Evolutionary conservation across 2,329 filamentous ascomycete species (phyloP), one percentile per base, ranked within the genome.

Genomic region (Colletotrichum zoysiae): DNA sequence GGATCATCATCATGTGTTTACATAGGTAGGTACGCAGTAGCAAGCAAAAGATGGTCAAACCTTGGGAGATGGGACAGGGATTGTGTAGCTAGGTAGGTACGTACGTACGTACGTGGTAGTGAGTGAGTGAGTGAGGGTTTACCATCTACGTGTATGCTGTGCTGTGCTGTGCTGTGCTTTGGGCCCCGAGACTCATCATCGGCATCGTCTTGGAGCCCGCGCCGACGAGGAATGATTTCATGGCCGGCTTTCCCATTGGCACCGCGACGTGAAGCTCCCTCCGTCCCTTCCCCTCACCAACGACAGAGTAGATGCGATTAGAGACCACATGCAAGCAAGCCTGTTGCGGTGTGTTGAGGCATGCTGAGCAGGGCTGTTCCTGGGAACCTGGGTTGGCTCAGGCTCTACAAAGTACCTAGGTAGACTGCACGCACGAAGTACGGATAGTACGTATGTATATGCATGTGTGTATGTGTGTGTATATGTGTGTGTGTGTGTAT

Each of bases 311-410:
- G 26, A 26, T 26, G 3, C 30, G 30, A 30, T 30, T 30, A 30
- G 30, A 20, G 65, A 71, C 69, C 59, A 71, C 65, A 64, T 68
- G 59, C 59, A 69, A 71, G 59, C 59, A 69, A 71, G 59, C 65
- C 48, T 44, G 65, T 55, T 55, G 33, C 35, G 38, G 55, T 16
- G 55, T 26, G 53, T 56, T 64, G 56, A 58, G 38, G 51, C 59
- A 20, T 48, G 55, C 60, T 48, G 38, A 69, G 53, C 69, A 69
- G 69, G 69, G 65, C 51, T 5, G 58, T 46, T 55, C 69, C 65
- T 55, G 63, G 58, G 59, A 53, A 68, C n/a, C n/a, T n/a, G n/a
- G 67, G 50, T 46, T 61, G 63, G 64, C 67, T n/a, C 40, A 44
- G 40, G 35, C 35, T 16, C 14, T 56, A 30, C 30, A 30, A 30